Percentiles rank a stretch among this genome's conserved stretches.
Conservation (phyloP, 2,329 filamentous ascomycete species). For the Diaporthe ampelina region DNA sequence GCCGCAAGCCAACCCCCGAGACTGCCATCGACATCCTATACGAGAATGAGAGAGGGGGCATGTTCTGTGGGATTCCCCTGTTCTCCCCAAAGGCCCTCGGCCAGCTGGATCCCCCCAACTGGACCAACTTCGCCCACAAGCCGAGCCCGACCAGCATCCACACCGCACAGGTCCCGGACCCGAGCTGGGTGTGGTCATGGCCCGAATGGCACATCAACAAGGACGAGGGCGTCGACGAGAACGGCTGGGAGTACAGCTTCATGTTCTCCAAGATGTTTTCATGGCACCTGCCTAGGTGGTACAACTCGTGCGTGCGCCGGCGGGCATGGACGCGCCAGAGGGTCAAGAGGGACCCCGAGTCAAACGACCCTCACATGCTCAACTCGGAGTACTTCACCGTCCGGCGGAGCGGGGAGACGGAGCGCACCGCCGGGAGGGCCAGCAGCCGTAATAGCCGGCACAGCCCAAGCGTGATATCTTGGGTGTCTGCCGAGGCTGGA, state of each 20-base stretch:
- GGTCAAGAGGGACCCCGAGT: slow-evolving; percentile 69
- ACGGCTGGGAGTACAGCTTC: slow-evolving; percentile 97
- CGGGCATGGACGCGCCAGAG: slow-evolving; percentile 89
- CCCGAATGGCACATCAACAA: slow-evolving; percentile 75
- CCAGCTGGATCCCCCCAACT: slow-evolving; percentile 86
- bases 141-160: slow-evolving; percentile 77
- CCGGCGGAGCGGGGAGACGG: slow-evolving; percentile 64
- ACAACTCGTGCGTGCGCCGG: slow-evolving; percentile 92
- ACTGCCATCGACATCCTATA: slow-evolving; percentile 88
- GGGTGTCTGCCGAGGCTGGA: slow-evolving; percentile 51
- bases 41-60: slow-evolving; percentile 93
- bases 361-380: slow-evolving; percentile 73
- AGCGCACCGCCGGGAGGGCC: slow-evolving; percentile 56
- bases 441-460: slow-evolving; percentile 49
- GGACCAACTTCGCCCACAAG: slow-evolving; percentile 80
- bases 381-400: slow-evolving; percentile 87
- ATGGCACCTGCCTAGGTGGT: slow-evolving; percentile 95
- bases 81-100: slow-evolving; percentile 90
- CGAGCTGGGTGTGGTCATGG: slow-evolving; percentile 92
- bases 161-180: slow-evolving; percentile 93
- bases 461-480: slow-evolving; percentile 53
- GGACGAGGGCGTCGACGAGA: slow-evolving; percentile 87
- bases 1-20: slow-evolving; percentile 52
- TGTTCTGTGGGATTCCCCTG: slow-evolving; percentile 89
- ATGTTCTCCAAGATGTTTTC: slow-evolving; percentile 81